Evolutionary conservation across 345 rosid species (phyloP).

Genomic region (Populus euphratica): DNA sequence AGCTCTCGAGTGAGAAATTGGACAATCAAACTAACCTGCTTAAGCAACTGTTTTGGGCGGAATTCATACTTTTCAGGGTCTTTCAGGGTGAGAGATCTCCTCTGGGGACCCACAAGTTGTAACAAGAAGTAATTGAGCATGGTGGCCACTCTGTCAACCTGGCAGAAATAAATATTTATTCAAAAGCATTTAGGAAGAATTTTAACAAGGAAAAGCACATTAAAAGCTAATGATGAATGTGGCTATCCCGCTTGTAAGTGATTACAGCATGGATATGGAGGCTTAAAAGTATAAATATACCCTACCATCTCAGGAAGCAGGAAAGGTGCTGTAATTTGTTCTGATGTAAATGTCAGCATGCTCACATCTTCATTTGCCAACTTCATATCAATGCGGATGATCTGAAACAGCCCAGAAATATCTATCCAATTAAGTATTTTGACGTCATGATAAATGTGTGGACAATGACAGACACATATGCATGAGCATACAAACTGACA

Average conservation of each 20-base stretch:
- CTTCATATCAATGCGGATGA: constrained; percentile 91
- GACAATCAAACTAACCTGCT: constrained; percentile 57
- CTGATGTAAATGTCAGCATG: constrained; percentile 89
- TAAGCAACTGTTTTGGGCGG: constrained; percentile 87
- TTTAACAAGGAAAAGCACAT: not conserved
- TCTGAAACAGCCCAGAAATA: constrained; percentile 42
- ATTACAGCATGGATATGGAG: constrained; percentile 2
- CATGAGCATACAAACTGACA: constrained; percentile 41
- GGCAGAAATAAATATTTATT: constrained; percentile 1
- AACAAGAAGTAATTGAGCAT: constrained; percentile 95
- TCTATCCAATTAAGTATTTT: constrained; percentile 2
- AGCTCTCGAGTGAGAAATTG: not conserved
- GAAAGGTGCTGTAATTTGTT: constrained; percentile 92
- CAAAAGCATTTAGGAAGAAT: not conserved
- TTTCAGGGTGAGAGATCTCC: constrained; percentile 80
- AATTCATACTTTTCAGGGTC: constrained; percentile 98
- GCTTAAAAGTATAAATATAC: not conserved
- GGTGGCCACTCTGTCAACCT: constrained; percentile 96
- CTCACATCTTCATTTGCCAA: constrained; percentile 97
- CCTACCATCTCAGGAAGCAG: constrained; percentile 98
- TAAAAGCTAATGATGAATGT: not conserved
- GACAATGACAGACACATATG: not conserved
- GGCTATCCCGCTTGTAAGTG: not conserved
- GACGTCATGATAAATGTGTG: constrained; percentile 2
- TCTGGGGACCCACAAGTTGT: constrained; percentile 97